Evolutionary conservation across 225 moss, liverwort and hornwort genomes (phyloP), one percentile per base, ranked within the genome.

Genomic region (Neckera pumila): DNA sequence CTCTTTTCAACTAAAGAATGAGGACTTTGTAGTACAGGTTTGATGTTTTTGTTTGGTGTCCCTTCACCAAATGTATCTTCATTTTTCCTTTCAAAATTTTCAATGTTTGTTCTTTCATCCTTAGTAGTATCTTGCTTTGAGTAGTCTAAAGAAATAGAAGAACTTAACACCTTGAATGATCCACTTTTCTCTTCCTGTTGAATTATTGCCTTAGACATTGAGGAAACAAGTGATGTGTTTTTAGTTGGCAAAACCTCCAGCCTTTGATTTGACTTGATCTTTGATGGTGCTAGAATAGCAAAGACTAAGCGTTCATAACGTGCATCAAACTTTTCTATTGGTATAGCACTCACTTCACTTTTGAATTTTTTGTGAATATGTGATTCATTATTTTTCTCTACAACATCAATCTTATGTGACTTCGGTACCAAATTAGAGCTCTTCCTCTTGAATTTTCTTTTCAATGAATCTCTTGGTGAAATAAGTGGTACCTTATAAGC

Each of bases 231-330:
- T 1, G 9, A 49, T 51, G 49, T 70, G 5, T 28, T 76, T 87
- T n/a, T 81, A 31, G 7, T 7, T 54, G 76, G 40, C 47, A 59
- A 74, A 80, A 69, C 31, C 13, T 42, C 54, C 1, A 59, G 12
- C 6, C 14, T 87, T 89, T 43, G 28, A 80, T 14, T 51, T 80
- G 65, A 45, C 22, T 34, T 71, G 15, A 27, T 34, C 51, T 51
- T 82, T 40, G 91, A 71, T 12, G 85, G 91, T 57, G 91, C 91
- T 58, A 14, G 87, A 78, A 90, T 63, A 72, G 82, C 89, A 62
- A 88, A 88, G 59, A 90, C 59, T 72, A 91, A 9, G 22, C 36
- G 45, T 36, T 87, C 45, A 49, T 62, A 54, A 67, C 6, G 13
- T 34, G 7, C 33, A 76, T 64, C 2, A 47, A 4, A 4, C 2